phyloP scores from a whole-genome alignment of 192 early-diverging fungal species.

The Hyaloraphidium curvatum region DNA sequence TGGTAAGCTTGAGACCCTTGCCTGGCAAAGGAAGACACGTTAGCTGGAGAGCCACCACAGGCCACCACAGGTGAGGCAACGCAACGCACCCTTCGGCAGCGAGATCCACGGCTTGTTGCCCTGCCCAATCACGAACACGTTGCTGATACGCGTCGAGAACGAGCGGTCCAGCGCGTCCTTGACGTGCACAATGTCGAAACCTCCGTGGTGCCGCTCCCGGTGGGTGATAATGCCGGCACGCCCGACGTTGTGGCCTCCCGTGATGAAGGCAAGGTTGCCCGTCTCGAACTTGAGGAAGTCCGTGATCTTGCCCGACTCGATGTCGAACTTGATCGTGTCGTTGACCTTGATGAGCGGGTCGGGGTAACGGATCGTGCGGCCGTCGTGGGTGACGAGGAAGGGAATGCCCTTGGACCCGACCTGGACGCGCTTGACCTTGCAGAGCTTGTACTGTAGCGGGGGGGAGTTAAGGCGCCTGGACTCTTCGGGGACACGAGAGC shows the following conservation, averaged over 20 bases:
- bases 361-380: slow-evolving; percentile 98
- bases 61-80: background rate
- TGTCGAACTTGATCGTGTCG: slow-evolving; percentile 94
- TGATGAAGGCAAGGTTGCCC: slow-evolving; percentile 91
- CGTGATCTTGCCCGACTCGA: slow-evolving; percentile 79
- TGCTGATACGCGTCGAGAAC: slow-evolving; percentile 94
- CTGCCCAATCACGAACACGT: slow-evolving; percentile 71
- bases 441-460: slow-evolving; percentile 71
- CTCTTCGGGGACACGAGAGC: background rate
- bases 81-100: slow-evolving; percentile 97
- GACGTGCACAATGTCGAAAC: slow-evolving; percentile 98
- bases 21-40: background rate
- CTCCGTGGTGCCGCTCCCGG: slow-evolving; percentile 90
- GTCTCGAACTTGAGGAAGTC: slow-evolving; percentile 95
- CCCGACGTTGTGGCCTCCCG: slow-evolving; percentile 97
- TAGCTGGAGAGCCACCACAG: background rate
- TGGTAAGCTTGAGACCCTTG: slow-evolving; percentile 53
- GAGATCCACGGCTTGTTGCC: slow-evolving; percentile 82
- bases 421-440: slow-evolving; percentile 92
- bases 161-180: slow-evolving; percentile 88
- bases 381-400: slow-evolving; percentile 94
- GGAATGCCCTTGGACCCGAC: slow-evolving; percentile 91
- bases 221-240: slow-evolving; percentile 91
- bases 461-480: background rate
- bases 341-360: slow-evolving; percentile 98